Percentiles rank a stretch among this genome's conserved stretches.
These are phyloP conservation scores for Tilletia horrida DNA, from an alignment of 1,284 basidiomycete genomes.

Conservation along the genomic window DNA sequence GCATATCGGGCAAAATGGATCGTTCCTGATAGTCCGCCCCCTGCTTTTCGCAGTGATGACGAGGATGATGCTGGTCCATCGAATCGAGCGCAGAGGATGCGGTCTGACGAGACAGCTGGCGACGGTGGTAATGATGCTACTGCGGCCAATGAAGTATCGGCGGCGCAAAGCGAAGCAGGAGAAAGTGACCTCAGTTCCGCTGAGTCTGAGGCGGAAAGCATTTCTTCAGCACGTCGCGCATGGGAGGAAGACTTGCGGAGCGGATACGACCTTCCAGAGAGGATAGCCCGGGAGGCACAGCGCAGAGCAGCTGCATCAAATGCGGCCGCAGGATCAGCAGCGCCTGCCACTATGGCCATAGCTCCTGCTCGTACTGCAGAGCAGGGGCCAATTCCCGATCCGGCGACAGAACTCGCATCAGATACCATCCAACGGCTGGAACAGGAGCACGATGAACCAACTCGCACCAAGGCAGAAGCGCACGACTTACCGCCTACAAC, in stretches of 20 bases:
- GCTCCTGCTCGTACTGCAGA: background rate
- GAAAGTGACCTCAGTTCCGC: background rate
- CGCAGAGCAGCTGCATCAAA: background rate
- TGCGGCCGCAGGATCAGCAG: background rate
- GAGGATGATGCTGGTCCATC: background rate
- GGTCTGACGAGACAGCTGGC: too few species aligned
- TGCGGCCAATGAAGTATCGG: too few species aligned
- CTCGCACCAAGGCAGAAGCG: background rate
- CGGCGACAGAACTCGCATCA: too few species aligned
- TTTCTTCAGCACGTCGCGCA: slow-evolving; percentile 1
- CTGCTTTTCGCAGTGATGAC: background rate
- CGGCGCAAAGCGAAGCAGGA: too few species aligned
- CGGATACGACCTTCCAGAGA: background rate
- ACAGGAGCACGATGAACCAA: background rate
- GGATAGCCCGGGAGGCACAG: background rate
- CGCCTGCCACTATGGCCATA: background rate
- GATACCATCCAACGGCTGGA: too few species aligned
- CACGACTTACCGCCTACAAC: background rate
- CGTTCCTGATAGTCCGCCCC: background rate
- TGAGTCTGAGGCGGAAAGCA: background rate
- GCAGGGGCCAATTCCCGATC: background rate
- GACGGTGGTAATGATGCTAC: too few species aligned
- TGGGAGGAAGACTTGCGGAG: slow-evolving; percentile 3
- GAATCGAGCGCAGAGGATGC: too few species aligned
- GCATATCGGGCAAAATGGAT: background rate